Evolutionary conservation across 345 rosid species (phyloP).

Genomic region (Citrus mangshanensis): DNA sequence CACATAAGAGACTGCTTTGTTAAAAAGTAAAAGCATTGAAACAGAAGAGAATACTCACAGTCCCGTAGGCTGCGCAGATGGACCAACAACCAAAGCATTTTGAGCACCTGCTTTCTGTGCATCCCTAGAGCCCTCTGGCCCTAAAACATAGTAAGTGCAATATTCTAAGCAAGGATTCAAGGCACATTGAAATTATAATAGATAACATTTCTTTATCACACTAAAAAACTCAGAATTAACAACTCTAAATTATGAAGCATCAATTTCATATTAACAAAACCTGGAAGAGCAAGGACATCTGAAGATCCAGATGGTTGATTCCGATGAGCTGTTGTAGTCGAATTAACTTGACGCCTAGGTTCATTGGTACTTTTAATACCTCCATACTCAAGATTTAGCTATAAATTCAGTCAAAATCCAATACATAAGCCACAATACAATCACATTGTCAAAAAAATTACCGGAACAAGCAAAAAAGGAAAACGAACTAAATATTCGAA

Average conservation of each 20-base stretch:
- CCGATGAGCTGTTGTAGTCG: slow-evolving; percentile 18
- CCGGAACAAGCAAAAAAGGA: background rate
- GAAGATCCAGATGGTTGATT: slow-evolving; percentile 42
- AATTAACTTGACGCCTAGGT: slow-evolving; percentile 36
- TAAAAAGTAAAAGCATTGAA: slow-evolving; percentile 5
- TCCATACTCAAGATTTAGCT: slow-evolving; percentile 62
- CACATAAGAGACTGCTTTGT: background rate
- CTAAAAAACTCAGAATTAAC: background rate
- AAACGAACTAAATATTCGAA: background rate
- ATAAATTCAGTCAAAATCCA: slow-evolving; percentile 10
- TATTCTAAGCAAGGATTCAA: background rate
- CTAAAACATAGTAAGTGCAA: slow-evolving; percentile 33
- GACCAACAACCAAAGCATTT: slow-evolving; percentile 79
- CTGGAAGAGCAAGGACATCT: slow-evolving; percentile 68
- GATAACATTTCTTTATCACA: background rate
- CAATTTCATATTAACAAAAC: slow-evolving; percentile 22
- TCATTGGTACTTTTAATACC: slow-evolving; percentile 50
- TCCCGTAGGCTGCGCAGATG: slow-evolving; percentile 64
- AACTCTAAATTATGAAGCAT: background rate
- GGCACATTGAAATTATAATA: background rate
- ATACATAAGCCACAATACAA: background rate
- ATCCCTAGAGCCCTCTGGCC: slow-evolving; percentile 57
- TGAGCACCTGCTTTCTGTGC: slow-evolving; percentile 48
- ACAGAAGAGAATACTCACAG: slow-evolving; percentile 39
- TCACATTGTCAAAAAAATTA: background rate